These are phyloP conservation scores for Trichoderma koningii DNA, from an alignment of 2,329 filamentous ascomycete species.

Conservation along the genomic window DNA sequence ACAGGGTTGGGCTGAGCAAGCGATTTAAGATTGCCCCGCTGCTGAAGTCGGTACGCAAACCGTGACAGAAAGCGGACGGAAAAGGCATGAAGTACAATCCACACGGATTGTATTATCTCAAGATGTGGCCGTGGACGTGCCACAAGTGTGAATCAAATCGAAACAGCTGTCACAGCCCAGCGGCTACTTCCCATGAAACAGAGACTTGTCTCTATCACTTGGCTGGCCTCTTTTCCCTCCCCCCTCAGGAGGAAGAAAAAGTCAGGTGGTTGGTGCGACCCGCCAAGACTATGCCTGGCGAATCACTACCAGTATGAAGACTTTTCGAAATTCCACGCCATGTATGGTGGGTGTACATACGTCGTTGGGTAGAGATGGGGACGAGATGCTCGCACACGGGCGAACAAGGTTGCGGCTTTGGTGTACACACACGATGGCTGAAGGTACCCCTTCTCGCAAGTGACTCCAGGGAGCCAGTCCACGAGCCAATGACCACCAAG, in stretches of 20 bases:
- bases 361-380: constrained; percentile 14
- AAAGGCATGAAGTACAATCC: background rate
- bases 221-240: background rate
- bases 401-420: background rate
- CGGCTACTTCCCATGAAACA: background rate
- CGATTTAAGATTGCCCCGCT: constrained; percentile 53
- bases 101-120: background rate
- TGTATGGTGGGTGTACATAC: background rate
- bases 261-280: constrained; percentile 5
- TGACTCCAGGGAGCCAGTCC: background rate
- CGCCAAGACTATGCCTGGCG: constrained; percentile 6
- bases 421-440: constrained; percentile 5
- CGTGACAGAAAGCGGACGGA: constrained; percentile 22
- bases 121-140: background rate
- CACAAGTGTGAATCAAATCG: background rate
- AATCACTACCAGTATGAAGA: constrained; percentile 6
- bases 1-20: constrained; percentile 56
- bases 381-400: constrained; percentile 3
- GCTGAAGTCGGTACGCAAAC: constrained; percentile 52
- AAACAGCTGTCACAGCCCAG: background rate
- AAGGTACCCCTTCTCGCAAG: background rate
- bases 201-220: background rate
- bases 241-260: constrained; percentile 5
- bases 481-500: constrained; percentile 6
- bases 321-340: constrained; percentile 3